phyloP scores from a whole-genome alignment of 805 yeast genomes.

The Yamadazyma kitorensis region DNA sequence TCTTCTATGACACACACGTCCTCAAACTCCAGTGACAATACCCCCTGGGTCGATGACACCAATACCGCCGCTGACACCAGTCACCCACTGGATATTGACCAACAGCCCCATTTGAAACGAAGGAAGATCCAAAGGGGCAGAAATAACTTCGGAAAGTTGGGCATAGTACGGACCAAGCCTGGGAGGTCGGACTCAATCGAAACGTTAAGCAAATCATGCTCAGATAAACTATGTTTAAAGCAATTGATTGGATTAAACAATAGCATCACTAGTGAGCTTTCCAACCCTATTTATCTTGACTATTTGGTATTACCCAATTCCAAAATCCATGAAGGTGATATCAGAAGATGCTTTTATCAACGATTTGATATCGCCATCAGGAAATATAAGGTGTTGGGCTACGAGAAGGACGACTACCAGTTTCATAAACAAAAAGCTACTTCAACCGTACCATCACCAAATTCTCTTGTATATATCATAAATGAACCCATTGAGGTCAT shows the following conservation, averaged over 20 bases:
- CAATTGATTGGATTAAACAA: slow-evolving; percentile 59
- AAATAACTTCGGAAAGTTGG: slow-evolving; percentile 50
- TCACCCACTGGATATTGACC: slow-evolving; percentile 10
- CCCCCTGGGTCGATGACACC: slow-evolving; percentile 19
- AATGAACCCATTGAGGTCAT: slow-evolving; percentile 35
- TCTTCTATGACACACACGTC: slow-evolving; percentile 55
- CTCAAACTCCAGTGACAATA: slow-evolving; percentile 8
- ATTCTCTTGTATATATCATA: slow-evolving; percentile 28
- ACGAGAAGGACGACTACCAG: slow-evolving; percentile 18
- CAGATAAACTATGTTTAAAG: slow-evolving; percentile 72
- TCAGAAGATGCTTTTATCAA: slow-evolving; percentile 41
- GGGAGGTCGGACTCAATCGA: slow-evolving; percentile 78
- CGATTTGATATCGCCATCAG: slow-evolving; percentile 15
- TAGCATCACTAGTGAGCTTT: slow-evolving; percentile 35
- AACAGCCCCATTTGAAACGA: background rate
- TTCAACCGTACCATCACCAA: slow-evolving; percentile 24
- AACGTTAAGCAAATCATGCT: slow-evolving; percentile 80
- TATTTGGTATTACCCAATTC: slow-evolving; percentile 48
- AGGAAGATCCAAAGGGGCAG: slow-evolving; percentile 54
- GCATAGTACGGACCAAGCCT: slow-evolving; percentile 86
- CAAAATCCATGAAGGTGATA: slow-evolving; percentile 23
- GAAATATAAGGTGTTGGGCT: slow-evolving; percentile 22
- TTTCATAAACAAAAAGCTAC: slow-evolving; percentile 21
- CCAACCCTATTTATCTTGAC: slow-evolving; percentile 38
- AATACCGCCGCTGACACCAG: slow-evolving; percentile 8